Percentiles rank a stretch among this genome's conserved stretches.
phyloP scores from a whole-genome alignment of 306 rosid genomes.

The Fragaria ananassa region DNA sequence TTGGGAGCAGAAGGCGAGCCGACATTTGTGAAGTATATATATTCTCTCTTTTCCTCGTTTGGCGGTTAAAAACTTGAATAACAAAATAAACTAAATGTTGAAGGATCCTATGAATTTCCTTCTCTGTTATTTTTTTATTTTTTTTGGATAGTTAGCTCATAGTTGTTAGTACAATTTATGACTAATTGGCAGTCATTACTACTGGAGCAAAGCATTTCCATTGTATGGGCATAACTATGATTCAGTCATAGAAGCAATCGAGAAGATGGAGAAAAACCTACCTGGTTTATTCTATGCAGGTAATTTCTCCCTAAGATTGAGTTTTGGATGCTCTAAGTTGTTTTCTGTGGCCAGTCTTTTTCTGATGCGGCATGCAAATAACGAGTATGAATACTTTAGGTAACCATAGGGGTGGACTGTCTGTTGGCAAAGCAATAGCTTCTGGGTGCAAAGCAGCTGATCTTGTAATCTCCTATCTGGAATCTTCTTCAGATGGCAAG shows the following conservation, averaged over 20 bases:
- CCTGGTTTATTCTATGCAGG: constrained; percentile 94
- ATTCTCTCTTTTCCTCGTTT: constrained; percentile 17
- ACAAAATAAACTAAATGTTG: neutral
- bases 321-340: constrained; percentile 2
- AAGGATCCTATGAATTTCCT: no score
- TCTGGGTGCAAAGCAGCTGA: constrained; percentile 96
- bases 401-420: constrained; percentile 76
- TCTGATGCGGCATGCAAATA: neutral
- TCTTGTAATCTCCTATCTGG: constrained; percentile 72
- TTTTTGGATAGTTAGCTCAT: constrained; percentile 18
- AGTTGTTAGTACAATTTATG: neutral
- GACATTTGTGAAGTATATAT: constrained; percentile 64
- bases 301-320: constrained; percentile 23
- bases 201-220: constrained; percentile 92
- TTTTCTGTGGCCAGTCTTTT: neutral
- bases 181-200: constrained; percentile 66
- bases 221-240: constrained; percentile 72
- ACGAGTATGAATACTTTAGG: constrained; percentile 34
- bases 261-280: constrained; percentile 72
- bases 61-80: neutral
- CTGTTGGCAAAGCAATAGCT: constrained; percentile 81
- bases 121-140: neutral
- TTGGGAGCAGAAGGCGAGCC: constrained; percentile 93
- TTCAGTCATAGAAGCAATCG: constrained; percentile 79
- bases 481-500: constrained; percentile 45